Conservation (phyloP, 1,139 yeast species). For the Magnusiomyces magnusii region DNA sequence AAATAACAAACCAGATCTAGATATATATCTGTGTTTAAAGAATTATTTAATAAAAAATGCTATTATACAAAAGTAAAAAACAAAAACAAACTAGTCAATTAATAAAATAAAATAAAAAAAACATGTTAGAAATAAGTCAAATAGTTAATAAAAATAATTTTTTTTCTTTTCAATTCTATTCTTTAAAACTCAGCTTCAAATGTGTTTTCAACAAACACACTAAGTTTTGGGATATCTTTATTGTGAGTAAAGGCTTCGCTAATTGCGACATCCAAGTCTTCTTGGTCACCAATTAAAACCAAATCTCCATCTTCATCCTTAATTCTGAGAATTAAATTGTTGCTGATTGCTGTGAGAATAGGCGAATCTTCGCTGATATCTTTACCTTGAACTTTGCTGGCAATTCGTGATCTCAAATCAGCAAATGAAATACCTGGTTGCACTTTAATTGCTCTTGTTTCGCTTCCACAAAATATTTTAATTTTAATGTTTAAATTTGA, state of each 20-base stretch:
- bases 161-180: too few relatives aligned
- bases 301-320: conserved; percentile 16
- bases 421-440: conserved; percentile 6
- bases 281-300: conserved; percentile 14
- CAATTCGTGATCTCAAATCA: conserved; percentile 9
- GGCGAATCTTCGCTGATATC: background rate
- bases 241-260: background rate
- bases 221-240: background rate
- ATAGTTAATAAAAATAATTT: too few relatives aligned
- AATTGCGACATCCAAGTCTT: conserved; percentile 10
- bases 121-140: too few relatives aligned
- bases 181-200: conserved; percentile 1
- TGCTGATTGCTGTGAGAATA: conserved; percentile 1
- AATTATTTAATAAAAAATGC: too few relatives aligned
- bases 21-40: too few relatives aligned
- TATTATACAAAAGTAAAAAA: too few relatives aligned
- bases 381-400: conserved; percentile 6
- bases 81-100: too few relatives aligned
- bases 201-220: conserved; percentile 3
- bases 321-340: conserved; percentile 2
- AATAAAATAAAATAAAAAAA: too few relatives aligned
- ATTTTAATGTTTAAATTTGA: conserved; percentile 7
- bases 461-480: conserved; percentile 13
- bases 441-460: conserved; percentile 12
- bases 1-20: too few relatives aligned